Conservation (phyloP, 179 eudicot genomes). For the Heliamphora pulchella region DNA sequence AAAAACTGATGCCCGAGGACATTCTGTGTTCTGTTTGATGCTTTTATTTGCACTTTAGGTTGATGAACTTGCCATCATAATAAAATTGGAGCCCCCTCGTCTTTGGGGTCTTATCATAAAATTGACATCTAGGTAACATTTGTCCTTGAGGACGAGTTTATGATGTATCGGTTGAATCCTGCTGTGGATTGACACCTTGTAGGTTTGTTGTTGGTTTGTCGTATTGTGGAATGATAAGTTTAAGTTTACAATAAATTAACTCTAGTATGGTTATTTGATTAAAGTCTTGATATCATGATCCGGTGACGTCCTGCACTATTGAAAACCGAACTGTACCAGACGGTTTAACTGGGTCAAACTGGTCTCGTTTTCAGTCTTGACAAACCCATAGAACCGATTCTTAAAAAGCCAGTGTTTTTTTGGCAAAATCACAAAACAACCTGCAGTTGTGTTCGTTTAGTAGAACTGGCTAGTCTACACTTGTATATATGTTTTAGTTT, state of each 20-base stretch:
- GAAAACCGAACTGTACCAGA: too few species aligned
- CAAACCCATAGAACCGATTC: too few species aligned
- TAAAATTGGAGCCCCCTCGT: slow-evolving; percentile 5
- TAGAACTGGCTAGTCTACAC: too few species aligned
- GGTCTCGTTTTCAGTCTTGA: too few species aligned
- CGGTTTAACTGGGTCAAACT: too few species aligned
- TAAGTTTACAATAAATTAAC: neutral
- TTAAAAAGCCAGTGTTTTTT: too few species aligned
- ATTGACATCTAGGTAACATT: neutral
- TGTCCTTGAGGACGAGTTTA: neutral
- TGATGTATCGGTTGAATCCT: neutral
- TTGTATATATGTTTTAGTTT: too few species aligned
- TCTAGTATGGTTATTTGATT: neutral
- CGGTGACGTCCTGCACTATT: neutral
- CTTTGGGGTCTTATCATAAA: neutral
- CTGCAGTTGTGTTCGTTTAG: too few species aligned
- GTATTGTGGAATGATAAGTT: neutral
- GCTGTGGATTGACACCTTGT: neutral
- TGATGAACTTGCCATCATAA: neutral
- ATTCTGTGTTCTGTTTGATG: neutral
- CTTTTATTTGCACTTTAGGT: too few species aligned
- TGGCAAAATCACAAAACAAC: too few species aligned
- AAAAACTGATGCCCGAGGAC: slow-evolving; percentile 34
- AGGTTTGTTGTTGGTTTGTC: neutral
- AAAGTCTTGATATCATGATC: neutral